These are phyloP conservation scores for Apophysomyces trapeziformis DNA, from an alignment of 371 early-diverging fungal species.

Conservation along the genomic window DNA sequence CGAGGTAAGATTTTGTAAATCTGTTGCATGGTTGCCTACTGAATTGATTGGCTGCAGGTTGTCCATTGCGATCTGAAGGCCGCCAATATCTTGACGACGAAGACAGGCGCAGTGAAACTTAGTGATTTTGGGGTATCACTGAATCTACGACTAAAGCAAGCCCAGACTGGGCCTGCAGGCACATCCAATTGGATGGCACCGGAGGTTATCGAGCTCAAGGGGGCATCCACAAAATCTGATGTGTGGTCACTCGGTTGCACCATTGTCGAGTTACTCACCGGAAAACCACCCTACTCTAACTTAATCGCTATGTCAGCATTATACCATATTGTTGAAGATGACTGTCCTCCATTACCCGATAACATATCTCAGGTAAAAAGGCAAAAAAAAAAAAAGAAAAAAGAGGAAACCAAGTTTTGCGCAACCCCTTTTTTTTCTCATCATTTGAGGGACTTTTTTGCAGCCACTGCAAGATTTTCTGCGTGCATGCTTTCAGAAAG, in stretches of 20 bases:
- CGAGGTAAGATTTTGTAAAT: conserved; percentile 30
- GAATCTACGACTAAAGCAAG: conserved; percentile 69
- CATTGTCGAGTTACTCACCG: conserved; percentile 84
- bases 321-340: conserved; percentile 90
- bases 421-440: not conserved
- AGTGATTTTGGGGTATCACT: conserved; percentile 95
- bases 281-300: conserved; percentile 86
- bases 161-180: conserved; percentile 76
- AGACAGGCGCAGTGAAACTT: conserved; percentile 88
- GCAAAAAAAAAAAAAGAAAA: conserved; percentile 7
- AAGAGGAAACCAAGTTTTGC: no score
- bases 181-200: conserved; percentile 99
- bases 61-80: conserved; percentile 97
- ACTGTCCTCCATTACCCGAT: conserved; percentile 78
- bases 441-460: not conserved
- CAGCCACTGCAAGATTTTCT: conserved; percentile 72
- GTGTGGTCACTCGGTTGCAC: conserved; percentile 93
- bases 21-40: not conserved
- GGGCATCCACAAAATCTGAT: conserved; percentile 82
- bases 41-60: conserved; percentile 41
- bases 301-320: conserved; percentile 84
- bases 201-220: conserved; percentile 88
- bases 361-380: conserved; percentile 61
- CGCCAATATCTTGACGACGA: conserved; percentile 92
- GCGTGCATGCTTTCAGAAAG: conserved; percentile 75